These are phyloP conservation scores for Moniliophthora roreri DNA, from an alignment of 1,284 basidiomycete species.

Conservation along the genomic window DNA sequence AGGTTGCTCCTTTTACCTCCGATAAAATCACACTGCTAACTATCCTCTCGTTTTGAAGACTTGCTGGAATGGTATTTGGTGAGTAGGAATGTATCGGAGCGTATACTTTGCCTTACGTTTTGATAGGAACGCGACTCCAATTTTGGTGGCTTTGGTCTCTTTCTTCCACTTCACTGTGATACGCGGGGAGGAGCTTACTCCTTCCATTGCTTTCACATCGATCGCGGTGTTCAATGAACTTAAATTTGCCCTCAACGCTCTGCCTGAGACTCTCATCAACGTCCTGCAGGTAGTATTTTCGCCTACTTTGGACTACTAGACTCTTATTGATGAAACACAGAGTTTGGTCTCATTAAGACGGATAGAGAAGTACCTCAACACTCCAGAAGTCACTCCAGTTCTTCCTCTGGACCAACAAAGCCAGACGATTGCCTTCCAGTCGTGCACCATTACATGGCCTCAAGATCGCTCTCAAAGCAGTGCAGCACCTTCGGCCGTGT, in stretches of 20 bases:
- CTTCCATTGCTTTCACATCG: conserved; percentile 85
- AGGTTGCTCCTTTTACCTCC: conserved; percentile 40
- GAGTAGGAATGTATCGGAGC: conserved; percentile 17
- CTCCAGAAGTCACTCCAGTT: conserved; percentile 66
- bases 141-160: conserved; percentile 73
- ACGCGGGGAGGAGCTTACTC: conserved; percentile 69
- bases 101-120: conserved; percentile 5
- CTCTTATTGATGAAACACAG: conserved; percentile 31
- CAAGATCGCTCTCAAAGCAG: conserved; percentile 60
- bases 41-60: conserved; percentile 34
- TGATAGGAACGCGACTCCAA: conserved; percentile 68
- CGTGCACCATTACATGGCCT: conserved; percentile 90
- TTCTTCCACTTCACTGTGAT: conserved; percentile 85
- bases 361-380: conserved; percentile 86
- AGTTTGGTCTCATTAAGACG: conserved; percentile 84
- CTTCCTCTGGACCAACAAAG: conserved; percentile 56
- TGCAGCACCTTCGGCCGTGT: conserved; percentile 52
- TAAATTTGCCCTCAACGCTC: conserved; percentile 78
- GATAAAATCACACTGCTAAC: not conserved
- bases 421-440: conserved; percentile 70
- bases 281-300: conserved; percentile 61
- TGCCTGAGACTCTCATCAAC: conserved; percentile 90
- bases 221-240: conserved; percentile 81
- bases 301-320: not conserved
- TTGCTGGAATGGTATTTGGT: conserved; percentile 82